Conservation (phyloP, 441 rosid species). For the Erodium texanum region DNA sequence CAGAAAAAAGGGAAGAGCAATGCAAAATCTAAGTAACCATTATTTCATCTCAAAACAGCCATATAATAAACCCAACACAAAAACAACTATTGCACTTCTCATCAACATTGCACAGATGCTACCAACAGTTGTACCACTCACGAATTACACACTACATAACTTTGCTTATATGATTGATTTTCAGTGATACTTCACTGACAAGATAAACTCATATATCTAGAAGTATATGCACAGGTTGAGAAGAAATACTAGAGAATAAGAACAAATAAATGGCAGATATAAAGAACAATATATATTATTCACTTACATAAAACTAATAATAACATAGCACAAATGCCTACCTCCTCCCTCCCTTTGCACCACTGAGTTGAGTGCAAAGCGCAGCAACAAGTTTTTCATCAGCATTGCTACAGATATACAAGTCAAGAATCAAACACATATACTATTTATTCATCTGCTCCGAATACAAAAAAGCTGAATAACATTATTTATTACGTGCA, state of each 20-base stretch:
- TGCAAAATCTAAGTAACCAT: neutral
- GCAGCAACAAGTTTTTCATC: constrained; percentile 98
- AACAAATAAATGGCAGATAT: neutral
- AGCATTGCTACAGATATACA: constrained; percentile 45
- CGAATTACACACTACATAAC: neutral
- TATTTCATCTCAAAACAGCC: neutral
- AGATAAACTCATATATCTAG: neutral
- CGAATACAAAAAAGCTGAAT: constrained; percentile 6
- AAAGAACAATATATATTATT: neutral
- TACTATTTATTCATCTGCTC: neutral
- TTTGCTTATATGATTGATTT: neutral
- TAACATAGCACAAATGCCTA: constrained; percentile 19
- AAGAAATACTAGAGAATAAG: neutral
- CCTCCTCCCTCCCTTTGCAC: constrained; percentile 47
- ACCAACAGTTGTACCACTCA: neutral
- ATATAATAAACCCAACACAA: neutral
- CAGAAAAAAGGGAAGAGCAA: neutral
- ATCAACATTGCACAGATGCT: neutral
- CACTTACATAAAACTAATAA: constrained; percentile 5
- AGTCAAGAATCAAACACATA: constrained; percentile 7
- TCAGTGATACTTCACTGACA: neutral
- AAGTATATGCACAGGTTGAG: neutral
- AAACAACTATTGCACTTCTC: neutral
- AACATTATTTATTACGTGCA: neutral
- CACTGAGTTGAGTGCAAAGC: constrained; percentile 59